Percentiles rank a stretch among this genome's conserved stretches.
Conservation (phyloP, 495 filamentous ascomycete species). For the Viridothelium virens region DNA sequence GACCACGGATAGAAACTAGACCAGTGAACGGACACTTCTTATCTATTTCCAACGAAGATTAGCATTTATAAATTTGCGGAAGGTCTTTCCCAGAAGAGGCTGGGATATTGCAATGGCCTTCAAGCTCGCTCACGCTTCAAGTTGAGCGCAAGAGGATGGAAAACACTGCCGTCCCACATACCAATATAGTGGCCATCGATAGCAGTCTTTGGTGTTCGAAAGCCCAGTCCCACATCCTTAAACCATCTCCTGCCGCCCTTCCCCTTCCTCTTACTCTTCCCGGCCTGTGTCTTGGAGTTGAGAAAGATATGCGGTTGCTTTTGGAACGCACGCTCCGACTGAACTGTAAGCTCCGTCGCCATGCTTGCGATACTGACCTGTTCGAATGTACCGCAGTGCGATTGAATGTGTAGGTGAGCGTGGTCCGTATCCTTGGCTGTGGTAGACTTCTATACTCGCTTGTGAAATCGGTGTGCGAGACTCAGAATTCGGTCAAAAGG, state of each 20-base stretch:
- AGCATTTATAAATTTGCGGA: conserved; percentile 6
- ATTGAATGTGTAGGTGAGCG: neutral
- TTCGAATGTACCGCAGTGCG: neutral
- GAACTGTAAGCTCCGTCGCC: conserved; percentile 34
- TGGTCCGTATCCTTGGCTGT: neutral
- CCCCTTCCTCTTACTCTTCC: conserved; percentile 74
- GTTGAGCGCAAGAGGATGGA: too few species aligned
- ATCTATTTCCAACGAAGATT: conserved; percentile 50
- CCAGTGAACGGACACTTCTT: conserved; percentile 99
- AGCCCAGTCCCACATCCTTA: conserved; percentile 98
- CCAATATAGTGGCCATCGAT: conserved; percentile 99
- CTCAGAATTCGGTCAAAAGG: neutral
- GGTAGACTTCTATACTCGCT: neutral
- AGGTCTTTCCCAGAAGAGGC: neutral
- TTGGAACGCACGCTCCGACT: conserved; percentile 35
- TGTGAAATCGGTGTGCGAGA: conserved; percentile 11
- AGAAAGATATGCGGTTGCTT: conserved; percentile 97
- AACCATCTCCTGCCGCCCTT: conserved; percentile 94
- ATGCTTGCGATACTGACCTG: conserved; percentile 28
- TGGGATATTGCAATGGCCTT: too few species aligned
- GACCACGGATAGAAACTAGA: conserved; percentile 94
- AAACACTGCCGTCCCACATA: conserved; percentile 46
- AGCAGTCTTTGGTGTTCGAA: conserved; percentile 93
- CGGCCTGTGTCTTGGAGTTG: conserved; percentile 76
- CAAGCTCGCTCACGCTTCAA: too few species aligned